A percentile compares a stretch with the other conserved stretches of the same genome.
phyloP scores from a whole-genome alignment of 768 basidiomycete species.

The Tylopilus rubrobrunneus region DNA sequence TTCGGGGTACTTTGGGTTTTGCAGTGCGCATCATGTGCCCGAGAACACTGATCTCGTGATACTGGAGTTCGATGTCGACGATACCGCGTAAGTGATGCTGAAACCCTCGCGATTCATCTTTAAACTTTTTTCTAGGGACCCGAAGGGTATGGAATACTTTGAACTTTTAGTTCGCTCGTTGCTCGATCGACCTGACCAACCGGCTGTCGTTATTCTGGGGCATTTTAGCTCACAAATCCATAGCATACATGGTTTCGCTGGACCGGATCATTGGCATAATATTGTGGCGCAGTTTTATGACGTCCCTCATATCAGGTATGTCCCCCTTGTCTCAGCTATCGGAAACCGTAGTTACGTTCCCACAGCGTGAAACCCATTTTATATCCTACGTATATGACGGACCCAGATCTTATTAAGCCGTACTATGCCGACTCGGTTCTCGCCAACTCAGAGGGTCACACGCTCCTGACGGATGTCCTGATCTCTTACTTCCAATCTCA shows the following conservation, averaged over 20 bases:
- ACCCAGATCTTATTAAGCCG: slow-evolving; percentile 58
- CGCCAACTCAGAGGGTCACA: slow-evolving; percentile 76
- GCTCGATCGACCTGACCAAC: slow-evolving; percentile 84
- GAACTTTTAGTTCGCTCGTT: slow-evolving; percentile 91
- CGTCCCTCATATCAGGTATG: slow-evolving; percentile 80
- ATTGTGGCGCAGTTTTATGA: slow-evolving; percentile 97
- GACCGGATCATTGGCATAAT: slow-evolving; percentile 87
- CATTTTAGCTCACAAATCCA: slow-evolving; percentile 91
- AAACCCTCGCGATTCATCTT: background rate
- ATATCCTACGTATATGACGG: slow-evolving; percentile 76
- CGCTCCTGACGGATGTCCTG: slow-evolving; percentile 86
- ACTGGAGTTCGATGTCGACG: slow-evolving; percentile 91
- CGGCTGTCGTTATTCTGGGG: slow-evolving; percentile 91
- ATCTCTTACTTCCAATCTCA: slow-evolving; percentile 87
- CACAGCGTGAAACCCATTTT: slow-evolving; percentile 73
- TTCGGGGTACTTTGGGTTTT: slow-evolving; percentile 94
- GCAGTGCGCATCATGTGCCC: slow-evolving; percentile 88
- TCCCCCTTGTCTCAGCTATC: background rate
- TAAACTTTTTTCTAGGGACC: slow-evolving; percentile 44
- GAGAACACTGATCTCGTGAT: slow-evolving; percentile 94
- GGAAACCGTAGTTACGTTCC: background rate
- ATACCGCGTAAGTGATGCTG: slow-evolving; percentile 62
- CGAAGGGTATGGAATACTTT: slow-evolving; percentile 74
- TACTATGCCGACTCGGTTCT: slow-evolving; percentile 85
- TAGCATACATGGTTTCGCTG: slow-evolving; percentile 73